These are phyloP conservation scores for Hyaloscypha variabilis DNA, from an alignment of 495 filamentous ascomycete genomes.

Conservation along the genomic window DNA sequence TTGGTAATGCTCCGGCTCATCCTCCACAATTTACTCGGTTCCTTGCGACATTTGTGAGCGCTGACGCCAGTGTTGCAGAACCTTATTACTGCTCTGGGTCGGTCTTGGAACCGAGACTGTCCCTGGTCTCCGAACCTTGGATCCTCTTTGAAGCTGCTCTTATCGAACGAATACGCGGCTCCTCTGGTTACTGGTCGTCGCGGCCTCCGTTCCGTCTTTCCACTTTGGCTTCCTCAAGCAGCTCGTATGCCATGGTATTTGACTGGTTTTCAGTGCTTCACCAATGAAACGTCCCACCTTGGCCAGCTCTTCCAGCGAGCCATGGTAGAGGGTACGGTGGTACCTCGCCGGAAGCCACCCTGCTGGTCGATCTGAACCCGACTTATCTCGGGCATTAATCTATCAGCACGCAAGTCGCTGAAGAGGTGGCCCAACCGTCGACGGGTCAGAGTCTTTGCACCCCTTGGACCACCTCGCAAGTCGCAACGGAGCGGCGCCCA, in stretches of 20 bases:
- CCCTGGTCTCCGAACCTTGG: neutral
- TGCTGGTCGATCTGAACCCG: neutral
- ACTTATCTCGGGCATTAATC: neutral
- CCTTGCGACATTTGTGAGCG: slow-evolving; percentile 15
- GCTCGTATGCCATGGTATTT: neutral
- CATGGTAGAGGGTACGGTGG: neutral
- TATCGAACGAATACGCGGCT: neutral
- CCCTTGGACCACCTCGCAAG: neutral
- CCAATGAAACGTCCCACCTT: neutral
- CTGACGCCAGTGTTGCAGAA: slow-evolving; percentile 3
- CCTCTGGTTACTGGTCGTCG: neutral
- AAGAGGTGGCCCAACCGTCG: neutral
- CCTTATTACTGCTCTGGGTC: slow-evolving; percentile 4
- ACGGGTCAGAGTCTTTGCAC: neutral
- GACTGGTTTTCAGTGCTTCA: neutral
- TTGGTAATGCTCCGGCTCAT: slow-evolving; percentile 15
- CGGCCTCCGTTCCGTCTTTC: slow-evolving; percentile 10
- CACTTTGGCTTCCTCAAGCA: slow-evolving; percentile 3
- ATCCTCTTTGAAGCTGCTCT: neutral
- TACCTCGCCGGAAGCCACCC: neutral
- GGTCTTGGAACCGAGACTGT: neutral
- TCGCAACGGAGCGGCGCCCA: neutral
- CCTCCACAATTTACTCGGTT: slow-evolving; percentile 1
- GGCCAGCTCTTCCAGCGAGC: neutral
- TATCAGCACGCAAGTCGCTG: neutral